Evolutionary conservation across 768 basidiomycete species (phyloP).

Genomic region (Suillus decipiens): DNA sequence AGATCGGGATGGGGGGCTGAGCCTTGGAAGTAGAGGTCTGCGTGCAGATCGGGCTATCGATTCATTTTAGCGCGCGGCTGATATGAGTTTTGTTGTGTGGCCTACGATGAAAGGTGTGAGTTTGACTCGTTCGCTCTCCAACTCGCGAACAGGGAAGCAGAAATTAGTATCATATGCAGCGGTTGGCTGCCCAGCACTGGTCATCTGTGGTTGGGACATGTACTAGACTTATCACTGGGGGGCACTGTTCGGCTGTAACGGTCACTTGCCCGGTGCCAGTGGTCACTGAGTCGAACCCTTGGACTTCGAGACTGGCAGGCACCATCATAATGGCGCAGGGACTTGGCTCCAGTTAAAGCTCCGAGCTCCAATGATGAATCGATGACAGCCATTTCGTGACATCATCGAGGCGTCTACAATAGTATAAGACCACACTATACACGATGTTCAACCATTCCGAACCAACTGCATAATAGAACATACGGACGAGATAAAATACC

Average conservation of each 20-base stretch:
- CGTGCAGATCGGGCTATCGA: slow-evolving; percentile 47
- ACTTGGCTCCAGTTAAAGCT: not conserved
- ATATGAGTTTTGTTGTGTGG: not conserved
- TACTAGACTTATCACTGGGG: not conserved
- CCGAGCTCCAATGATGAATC: not conserved
- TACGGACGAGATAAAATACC: not conserved
- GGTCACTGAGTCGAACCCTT: not conserved
- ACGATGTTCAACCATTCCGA: not conserved
- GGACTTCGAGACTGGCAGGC: not conserved
- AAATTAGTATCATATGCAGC: slow-evolving; percentile 46
- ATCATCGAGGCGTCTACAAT: not conserved
- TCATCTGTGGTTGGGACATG: not conserved
- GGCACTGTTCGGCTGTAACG: not conserved
- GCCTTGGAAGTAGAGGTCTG: slow-evolving; percentile 38
- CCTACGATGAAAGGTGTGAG: slow-evolving; percentile 47
- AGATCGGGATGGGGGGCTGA: slow-evolving; percentile 39
- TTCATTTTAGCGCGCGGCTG: not conserved
- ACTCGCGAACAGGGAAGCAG: slow-evolving; percentile 46
- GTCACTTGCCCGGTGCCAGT: not conserved
- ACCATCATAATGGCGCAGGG: not conserved
- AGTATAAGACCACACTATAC: not conserved
- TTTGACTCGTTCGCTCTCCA: slow-evolving; percentile 51
- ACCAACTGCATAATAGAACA: not conserved
- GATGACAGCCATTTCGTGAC: not conserved
- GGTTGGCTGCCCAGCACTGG: not conserved